Percentiles rank a stretch among this genome's conserved stretches.
phyloP scores from a whole-genome alignment of 1,139 yeast species.

The Geotrichum phurueaensis region DNA sequence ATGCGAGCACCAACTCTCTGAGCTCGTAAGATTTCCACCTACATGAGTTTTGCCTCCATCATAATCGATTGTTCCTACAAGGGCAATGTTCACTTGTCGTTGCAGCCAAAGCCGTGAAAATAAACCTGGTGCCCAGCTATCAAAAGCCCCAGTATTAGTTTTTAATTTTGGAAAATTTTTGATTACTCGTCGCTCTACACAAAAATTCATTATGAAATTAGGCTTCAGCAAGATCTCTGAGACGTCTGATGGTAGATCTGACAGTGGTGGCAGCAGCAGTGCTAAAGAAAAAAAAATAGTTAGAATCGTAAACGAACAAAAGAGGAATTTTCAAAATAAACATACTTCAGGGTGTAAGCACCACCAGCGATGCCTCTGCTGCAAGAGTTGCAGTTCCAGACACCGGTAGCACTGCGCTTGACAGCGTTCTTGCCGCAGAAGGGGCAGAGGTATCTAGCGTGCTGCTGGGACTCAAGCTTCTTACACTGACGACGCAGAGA shows the following conservation, averaged over 20 bases:
- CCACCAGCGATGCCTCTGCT: constrained; percentile 98
- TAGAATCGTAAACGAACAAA: not conserved
- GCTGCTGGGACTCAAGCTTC: constrained; percentile 98
- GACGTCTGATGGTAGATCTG: constrained; percentile 99
- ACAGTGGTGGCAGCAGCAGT: constrained; percentile 91
- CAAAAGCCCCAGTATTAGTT: not conserved
- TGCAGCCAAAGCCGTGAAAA: not conserved
- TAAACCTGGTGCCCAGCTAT: not conserved
- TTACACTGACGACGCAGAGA: constrained; percentile 99
- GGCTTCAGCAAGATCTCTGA: constrained; percentile 99
- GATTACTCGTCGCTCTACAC: constrained; percentile 15
- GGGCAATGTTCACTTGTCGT: not conserved
- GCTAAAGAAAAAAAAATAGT: constrained; percentile 6
- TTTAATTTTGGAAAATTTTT: not conserved
- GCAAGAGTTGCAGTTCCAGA: constrained; percentile 97
- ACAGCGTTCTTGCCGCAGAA: constrained; percentile 99
- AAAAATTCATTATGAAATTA: constrained; percentile 39
- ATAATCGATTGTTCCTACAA: not conserved
- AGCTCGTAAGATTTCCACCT: not conserved
- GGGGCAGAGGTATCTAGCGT: constrained; percentile 97
- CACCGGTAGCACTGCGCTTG: constrained; percentile 97
- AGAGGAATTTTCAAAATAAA: not conserved
- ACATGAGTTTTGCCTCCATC: not conserved
- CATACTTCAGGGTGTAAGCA: constrained; percentile 90
- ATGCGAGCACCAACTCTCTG: no score